Evolutionary conservation across 164 flowering plant genomes (phyloP), one percentile per base, ranked within the genome.

Genomic region (Magnolia changhungtana): DNA sequence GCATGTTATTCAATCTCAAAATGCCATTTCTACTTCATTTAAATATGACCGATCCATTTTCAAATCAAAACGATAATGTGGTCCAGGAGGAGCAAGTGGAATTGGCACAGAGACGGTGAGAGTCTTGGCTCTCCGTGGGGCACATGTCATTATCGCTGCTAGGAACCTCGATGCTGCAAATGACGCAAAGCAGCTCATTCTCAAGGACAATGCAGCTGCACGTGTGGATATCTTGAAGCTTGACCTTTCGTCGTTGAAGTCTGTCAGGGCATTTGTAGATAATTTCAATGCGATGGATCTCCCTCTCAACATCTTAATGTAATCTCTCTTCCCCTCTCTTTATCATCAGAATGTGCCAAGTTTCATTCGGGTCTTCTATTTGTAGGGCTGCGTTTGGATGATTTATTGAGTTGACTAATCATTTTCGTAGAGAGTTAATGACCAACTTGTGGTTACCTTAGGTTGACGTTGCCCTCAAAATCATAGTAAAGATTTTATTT

Each of bases 221-320:
- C 84, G 85, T 7, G 81, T 96, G 2, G 87, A 88, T 71, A 86
- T 90, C 52, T 76, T 90, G 18, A 87, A 85, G 78, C 97, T 96
- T 31, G 98, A 96, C 82, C 93, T 96, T 65, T 79, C 80, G 82
- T 96, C 99, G 0, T 63, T 92, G 52, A 87, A 86, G 65, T 96
- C 99, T 16, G 78, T 94, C 49, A 83, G 79, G 75, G 81, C 76
- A 66, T 96, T 94, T 78, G 97, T 72, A 13, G 82, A 89, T 29
- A 79, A 71, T 58, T 94, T 96, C 76, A 76, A 51, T 31, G 85
- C 91, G 73, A 95, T 92, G n/a, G 69, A 86, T 63, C 85, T 92
- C 61, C 99, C 97, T 14, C 97, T 96, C 66, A 92, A 92, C 87
- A 84, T 94, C 78, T 84, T 96, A 55, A 90, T 96, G 99, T 96